Percentiles rank a stretch among this genome's conserved stretches.
phyloP scores from a whole-genome alignment of 2,329 filamentous ascomycete species.

The Alternaria triticina region DNA sequence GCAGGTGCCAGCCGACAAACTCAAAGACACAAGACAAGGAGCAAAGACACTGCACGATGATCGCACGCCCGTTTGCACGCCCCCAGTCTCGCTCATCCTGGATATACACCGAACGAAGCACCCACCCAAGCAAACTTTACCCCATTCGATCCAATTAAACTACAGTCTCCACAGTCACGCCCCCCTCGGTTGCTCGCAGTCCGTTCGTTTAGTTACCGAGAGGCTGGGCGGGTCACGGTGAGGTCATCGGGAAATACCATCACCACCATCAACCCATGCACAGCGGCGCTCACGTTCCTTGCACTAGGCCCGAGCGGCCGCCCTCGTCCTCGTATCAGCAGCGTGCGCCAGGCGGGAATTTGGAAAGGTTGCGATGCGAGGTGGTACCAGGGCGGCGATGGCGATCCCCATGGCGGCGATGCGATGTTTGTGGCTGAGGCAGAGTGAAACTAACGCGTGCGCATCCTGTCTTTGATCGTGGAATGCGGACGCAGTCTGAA shows the following conservation, averaged over 20 bases:
- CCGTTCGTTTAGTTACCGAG: background rate
- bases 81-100: conserved; percentile 1
- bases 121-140: conserved; percentile 4
- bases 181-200: background rate
- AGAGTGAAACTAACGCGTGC: background rate
- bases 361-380: background rate
- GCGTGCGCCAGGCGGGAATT: background rate
- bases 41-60: conserved; percentile 12
- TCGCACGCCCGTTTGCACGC: conserved; percentile 14
- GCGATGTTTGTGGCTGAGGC: background rate
- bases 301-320: background rate
- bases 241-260: conserved; percentile 10
- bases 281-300: conserved; percentile 1
- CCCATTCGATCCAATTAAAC: conserved; percentile 7
- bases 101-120: conserved; percentile 3
- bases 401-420: background rate
- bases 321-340: background rate
- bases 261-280: background rate
- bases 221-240: conserved; percentile 5
- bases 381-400: background rate
- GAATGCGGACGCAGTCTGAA: background rate
- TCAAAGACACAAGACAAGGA: background rate
- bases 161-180: background rate
- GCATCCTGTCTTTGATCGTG: background rate
- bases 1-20: background rate